Evolutionary conservation across 306 rosid species (phyloP), one percentile per base, ranked within the genome.

Genomic region (Acmispon strigosus): DNA sequence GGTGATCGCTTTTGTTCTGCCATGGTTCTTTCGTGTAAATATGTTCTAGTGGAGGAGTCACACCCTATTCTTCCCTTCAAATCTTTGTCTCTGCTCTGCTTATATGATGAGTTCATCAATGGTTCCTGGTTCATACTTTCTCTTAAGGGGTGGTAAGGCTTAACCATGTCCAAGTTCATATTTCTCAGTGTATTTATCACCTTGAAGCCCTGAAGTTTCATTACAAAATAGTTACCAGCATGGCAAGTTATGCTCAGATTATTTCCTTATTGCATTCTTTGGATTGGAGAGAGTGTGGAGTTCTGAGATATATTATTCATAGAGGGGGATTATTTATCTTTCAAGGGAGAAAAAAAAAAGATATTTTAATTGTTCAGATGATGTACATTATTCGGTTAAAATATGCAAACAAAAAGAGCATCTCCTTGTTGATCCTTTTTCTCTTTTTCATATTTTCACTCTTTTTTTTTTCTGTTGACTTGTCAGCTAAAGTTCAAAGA

Each of bases 1-100:
- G 78, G 96, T 92, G 52, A 82, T 92, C 74, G 92, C 96, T 49
- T 92, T 92, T 68, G 96, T 92, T 24, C 96, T 92, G 7, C 98
- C 98, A 29, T 92, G 96, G 96, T 90, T 92, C 81, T 86, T 92
- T 50, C 92, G 88, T 72, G 85, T 85, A 76, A 82, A 84, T 70
- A 78, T 92, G 84, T 92, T 90, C 84, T 90, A 82, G 84, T 19
- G 47, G 62, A n/a, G 59, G 62, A 52, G 41, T 69, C 67, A 49
- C 60, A 66, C 16, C 29, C 43, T 5, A 39, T 66, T 71, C 71
- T 59, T 74, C 77, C 45, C 49, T 27, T 66, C 50, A 59, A 37
- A 16, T 49, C 74, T 59, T 54, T 66, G 51, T 66, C 47, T 42
- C 67, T 13, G 65, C 47, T 42, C 67, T 13, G 65, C 69, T 47